These are phyloP conservation scores for Thermothelomyces thermophilus DNA, from an alignment of 2,329 filamentous ascomycete species.

Conservation along the genomic window DNA sequence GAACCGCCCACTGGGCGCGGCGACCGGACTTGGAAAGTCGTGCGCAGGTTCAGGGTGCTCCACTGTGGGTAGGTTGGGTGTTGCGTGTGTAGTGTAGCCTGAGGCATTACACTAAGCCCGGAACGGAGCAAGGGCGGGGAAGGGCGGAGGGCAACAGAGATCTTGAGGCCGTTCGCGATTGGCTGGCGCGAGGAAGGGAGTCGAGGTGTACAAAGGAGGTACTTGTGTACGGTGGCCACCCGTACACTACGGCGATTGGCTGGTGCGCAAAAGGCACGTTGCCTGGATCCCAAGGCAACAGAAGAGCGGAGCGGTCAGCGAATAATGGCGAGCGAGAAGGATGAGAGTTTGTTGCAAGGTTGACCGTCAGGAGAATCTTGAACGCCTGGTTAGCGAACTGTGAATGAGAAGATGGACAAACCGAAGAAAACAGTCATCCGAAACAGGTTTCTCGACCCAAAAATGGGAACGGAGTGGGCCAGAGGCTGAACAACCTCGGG, in stretches of 20 bases:
- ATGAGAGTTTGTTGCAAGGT: neutral
- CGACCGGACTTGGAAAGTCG: conserved; percentile 7
- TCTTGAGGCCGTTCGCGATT: conserved; percentile 10
- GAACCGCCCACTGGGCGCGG: neutral
- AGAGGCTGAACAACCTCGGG: neutral
- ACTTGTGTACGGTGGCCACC: too few species aligned
- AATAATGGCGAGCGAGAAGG: neutral
- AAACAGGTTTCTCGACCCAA: neutral
- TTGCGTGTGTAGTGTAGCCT: conserved; percentile 10
- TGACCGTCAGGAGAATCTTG: conserved; percentile 3
- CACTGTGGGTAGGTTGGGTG: conserved; percentile 8
- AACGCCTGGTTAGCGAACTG: neutral
- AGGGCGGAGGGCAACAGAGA: conserved; percentile 15
- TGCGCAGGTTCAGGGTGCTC: neutral
- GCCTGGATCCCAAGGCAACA: neutral
- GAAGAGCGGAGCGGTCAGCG: conserved; percentile 2
- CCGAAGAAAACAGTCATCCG: neutral
- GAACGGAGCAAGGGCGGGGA: conserved; percentile 12
- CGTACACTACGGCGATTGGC: conserved; percentile 1
- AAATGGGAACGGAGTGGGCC: neutral
- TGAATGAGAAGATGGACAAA: neutral
- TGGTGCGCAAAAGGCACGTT: conserved; percentile 1
- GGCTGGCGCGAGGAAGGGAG: conserved; percentile 1
- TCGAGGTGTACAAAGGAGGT: too few species aligned
- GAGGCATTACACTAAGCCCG: conserved; percentile 12